These are phyloP conservation scores for Lantana camara DNA, from an alignment of 257 asterid species.

Conservation along the genomic window DNA sequence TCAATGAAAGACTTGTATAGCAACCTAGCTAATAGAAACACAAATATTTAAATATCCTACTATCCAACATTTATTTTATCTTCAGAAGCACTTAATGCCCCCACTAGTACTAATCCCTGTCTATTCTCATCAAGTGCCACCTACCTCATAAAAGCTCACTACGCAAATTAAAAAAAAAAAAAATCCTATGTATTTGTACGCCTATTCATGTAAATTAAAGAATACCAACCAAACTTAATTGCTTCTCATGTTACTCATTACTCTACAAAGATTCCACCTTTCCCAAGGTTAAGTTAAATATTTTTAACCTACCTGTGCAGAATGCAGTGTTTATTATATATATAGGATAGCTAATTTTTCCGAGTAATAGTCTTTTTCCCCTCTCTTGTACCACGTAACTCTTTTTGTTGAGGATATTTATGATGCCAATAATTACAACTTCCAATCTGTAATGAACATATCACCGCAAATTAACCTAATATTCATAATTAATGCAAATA, in stretches of 20 bases:
- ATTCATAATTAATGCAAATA: too few species aligned
- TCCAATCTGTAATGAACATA: too few species aligned
- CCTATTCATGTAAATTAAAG: not conserved
- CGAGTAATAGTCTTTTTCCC: too few species aligned
- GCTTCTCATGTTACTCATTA: not conserved
- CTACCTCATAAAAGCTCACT: conserved; percentile 30
- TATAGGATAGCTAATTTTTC: too few species aligned
- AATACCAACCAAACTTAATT: not conserved
- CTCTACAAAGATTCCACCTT: not conserved
- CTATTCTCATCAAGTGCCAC: conserved; percentile 24
- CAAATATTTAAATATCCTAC: conserved; percentile 18
- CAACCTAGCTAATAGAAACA: conserved; percentile 15
- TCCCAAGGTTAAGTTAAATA: not conserved
- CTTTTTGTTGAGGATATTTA: too few species aligned
- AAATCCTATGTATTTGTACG: not conserved
- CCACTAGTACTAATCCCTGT: not conserved
- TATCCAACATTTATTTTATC: conserved; percentile 8
- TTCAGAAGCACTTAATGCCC: conserved; percentile 22
- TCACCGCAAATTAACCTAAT: too few species aligned
- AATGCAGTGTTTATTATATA: too few species aligned
- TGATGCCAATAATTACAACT: too few species aligned
- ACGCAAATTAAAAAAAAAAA: too few species aligned
- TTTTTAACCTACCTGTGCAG: too few species aligned
- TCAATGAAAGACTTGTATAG: not conserved
- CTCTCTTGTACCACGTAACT: too few species aligned